Evolutionary conservation across 352 stramenopile species (phyloP).

Genomic region (Phytopythium cucurbitacearum): DNA sequence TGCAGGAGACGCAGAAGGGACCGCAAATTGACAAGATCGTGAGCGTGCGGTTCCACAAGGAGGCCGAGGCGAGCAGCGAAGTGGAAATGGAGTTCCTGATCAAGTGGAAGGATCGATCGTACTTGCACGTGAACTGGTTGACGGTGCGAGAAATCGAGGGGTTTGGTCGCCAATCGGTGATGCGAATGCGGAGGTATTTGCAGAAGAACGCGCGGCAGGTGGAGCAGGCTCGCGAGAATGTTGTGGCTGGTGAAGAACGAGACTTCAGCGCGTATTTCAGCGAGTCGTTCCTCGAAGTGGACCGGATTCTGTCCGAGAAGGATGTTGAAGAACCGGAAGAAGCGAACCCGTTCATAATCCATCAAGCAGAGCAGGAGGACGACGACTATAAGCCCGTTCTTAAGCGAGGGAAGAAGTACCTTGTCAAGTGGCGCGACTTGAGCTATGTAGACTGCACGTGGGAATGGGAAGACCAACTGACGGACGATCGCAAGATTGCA

Average conservation of each 20-base stretch:
- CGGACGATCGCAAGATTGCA: slow-evolving; percentile 87
- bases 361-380: slow-evolving; percentile 27
- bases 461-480: slow-evolving; percentile 89
- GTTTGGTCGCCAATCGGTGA: slow-evolving; percentile 74
- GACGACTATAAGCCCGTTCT: slow-evolving; percentile 38
- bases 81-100: slow-evolving; percentile 96
- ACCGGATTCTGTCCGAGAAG: slow-evolving; percentile 74
- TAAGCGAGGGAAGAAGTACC: slow-evolving; percentile 86
- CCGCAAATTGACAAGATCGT: slow-evolving; percentile 94
- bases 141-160: slow-evolving; percentile 91
- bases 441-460: slow-evolving; percentile 88
- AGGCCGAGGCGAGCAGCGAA: slow-evolving; percentile 32
- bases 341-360: slow-evolving; percentile 58
- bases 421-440: slow-evolving; percentile 91
- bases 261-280: slow-evolving; percentile 84
- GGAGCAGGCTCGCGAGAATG: slow-evolving; percentile 67
- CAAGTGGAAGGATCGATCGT: slow-evolving; percentile 98
- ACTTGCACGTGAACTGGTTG: slow-evolving; percentile 98
- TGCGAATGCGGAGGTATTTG: slow-evolving; percentile 81
- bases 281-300: slow-evolving; percentile 79
- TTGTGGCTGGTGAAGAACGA: slow-evolving; percentile 69
- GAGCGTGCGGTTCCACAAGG: slow-evolving; percentile 78
- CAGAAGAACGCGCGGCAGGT: slow-evolving; percentile 86
- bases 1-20: slow-evolving; percentile 48
- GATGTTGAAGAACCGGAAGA: slow-evolving; percentile 73